Evolutionary conservation across 768 basidiomycete species (phyloP).

Genomic region (Russula foetens): DNA sequence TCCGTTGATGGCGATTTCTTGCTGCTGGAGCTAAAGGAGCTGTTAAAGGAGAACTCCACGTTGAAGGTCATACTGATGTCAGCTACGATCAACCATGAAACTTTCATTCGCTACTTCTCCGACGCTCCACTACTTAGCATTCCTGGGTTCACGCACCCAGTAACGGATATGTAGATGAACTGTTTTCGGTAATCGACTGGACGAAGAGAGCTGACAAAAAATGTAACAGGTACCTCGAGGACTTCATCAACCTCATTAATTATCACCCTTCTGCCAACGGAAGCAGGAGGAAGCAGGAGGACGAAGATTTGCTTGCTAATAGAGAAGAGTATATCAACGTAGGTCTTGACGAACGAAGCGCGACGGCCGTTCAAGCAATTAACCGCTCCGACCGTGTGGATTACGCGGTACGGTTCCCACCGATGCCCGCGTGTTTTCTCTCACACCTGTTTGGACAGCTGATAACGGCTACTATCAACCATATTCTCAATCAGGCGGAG

Average conservation of each 20-base stretch:
- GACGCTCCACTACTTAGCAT: constrained; percentile 77
- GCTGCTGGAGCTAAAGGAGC: constrained; percentile 72
- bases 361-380: constrained; percentile 53
- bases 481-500: constrained; percentile 46
- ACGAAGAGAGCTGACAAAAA: neutral
- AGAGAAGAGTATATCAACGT: constrained; percentile 36
- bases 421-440: neutral
- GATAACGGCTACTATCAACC: constrained; percentile 45
- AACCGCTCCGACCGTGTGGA: constrained; percentile 60
- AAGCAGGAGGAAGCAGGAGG: constrained; percentile 9
- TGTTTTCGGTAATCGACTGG: neutral
- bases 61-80: constrained; percentile 89
- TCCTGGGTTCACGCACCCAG: constrained; percentile 74
- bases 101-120: constrained; percentile 76
- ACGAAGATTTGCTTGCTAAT: constrained; percentile 8
- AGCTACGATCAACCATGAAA: constrained; percentile 88
- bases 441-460: constrained; percentile 4
- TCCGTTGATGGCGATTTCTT: constrained; percentile 88
- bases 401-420: constrained; percentile 44
- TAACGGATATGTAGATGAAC: constrained; percentile 55
- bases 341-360: constrained; percentile 45
- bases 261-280: constrained; percentile 9
- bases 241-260: constrained; percentile 7
- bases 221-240: constrained; percentile 17
- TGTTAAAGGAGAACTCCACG: constrained; percentile 51